phyloP scores from a whole-genome alignment of 1,284 basidiomycete genomes.

The Trichosporon inkin region DNA sequence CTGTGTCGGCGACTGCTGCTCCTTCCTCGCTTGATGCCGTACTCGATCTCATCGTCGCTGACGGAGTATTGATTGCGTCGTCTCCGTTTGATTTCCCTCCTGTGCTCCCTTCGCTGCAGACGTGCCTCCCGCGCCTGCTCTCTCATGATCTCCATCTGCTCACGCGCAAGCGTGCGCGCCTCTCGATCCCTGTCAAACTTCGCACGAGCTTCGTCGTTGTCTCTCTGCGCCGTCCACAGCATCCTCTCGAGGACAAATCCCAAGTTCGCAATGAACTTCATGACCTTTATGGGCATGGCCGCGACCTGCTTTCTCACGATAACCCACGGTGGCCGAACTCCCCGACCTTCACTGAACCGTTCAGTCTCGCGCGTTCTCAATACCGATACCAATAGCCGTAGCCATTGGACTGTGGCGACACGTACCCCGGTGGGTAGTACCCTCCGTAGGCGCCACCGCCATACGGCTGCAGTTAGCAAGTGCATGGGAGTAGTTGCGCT shows the following conservation, averaged over 20 bases:
- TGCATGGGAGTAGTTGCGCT: neutral
- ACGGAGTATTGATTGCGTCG: neutral
- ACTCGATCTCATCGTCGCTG: no score
- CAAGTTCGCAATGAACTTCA: neutral
- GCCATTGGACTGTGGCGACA: neutral
- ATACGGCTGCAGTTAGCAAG: neutral
- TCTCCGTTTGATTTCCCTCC: neutral
- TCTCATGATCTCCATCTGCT: neutral
- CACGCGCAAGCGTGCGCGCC: neutral
- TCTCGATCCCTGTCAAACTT: neutral
- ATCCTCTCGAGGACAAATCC: neutral
- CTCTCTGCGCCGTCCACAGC: neutral
- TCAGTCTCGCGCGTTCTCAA: constrained; percentile 1
- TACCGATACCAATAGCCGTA: constrained; percentile 1
- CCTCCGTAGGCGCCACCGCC: neutral
- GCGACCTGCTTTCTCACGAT: neutral
- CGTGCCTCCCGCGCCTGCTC: neutral
- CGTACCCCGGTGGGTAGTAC: constrained; percentile 3
- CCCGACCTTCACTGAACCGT: neutral
- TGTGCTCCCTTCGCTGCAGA: neutral
- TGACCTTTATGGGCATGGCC: no score
- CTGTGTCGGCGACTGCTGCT: no score
- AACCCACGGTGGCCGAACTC: neutral
- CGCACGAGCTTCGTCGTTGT: neutral
- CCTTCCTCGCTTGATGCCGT: no score